phyloP scores from a whole-genome alignment of 805 yeast species.

The Metschnikowia gruessii region DNA sequence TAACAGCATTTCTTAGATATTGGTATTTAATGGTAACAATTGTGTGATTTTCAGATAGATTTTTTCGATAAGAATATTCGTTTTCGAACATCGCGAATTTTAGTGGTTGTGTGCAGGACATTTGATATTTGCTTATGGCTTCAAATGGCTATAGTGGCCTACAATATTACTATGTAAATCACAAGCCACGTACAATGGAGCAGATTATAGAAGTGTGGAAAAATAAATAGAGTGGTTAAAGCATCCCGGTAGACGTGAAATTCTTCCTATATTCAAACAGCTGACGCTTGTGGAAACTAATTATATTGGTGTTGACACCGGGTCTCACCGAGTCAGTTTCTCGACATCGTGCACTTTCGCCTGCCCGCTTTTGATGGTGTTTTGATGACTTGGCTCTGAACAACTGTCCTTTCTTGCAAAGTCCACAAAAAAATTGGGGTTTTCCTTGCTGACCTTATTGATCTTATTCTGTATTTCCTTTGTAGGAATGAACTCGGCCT shows the following conservation, averaged over 20 bases:
- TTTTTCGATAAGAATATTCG: constrained; percentile 7
- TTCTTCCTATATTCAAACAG: background rate
- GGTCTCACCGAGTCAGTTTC: background rate
- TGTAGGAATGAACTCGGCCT: constrained; percentile 24
- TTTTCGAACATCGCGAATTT: background rate
- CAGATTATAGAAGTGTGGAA: too few relatives aligned
- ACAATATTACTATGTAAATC: too few relatives aligned
- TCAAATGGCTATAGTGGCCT: too few relatives aligned
- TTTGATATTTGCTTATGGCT: too few relatives aligned
- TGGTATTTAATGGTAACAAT: too few relatives aligned
- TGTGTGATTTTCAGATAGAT: too few relatives aligned
- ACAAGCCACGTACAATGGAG: too few relatives aligned
- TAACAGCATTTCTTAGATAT: constrained; percentile 28
- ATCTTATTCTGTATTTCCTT: constrained; percentile 38
- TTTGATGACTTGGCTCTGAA: constrained; percentile 14
- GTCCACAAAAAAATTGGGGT: constrained; percentile 28
- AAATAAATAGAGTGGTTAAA: too few relatives aligned
- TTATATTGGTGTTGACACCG: background rate
- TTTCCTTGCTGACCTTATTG: constrained; percentile 32
- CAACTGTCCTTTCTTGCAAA: constrained; percentile 7
- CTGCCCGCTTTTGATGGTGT: constrained; percentile 15
- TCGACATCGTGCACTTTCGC: constrained; percentile 6
- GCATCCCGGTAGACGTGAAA: background rate
- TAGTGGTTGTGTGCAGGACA: background rate
- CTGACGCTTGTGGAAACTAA: background rate